Conservation (phyloP, 768 basidiomycete species). For the Suillus subalutaceus region DNA sequence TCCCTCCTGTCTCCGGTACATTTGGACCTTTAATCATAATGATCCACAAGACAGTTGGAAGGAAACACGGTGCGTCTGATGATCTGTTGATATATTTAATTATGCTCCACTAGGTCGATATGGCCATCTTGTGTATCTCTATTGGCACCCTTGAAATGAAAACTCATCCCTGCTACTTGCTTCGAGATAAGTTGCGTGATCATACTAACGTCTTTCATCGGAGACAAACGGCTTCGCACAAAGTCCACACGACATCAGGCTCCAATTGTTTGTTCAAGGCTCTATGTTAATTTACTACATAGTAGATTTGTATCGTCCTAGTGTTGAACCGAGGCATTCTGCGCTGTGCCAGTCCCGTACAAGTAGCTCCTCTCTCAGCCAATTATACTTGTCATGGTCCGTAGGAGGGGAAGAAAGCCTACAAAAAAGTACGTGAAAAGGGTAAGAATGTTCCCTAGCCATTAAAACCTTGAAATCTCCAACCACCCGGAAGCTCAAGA, state of each 20-base stretch:
- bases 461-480: constrained; percentile 67
- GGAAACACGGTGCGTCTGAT: not conserved
- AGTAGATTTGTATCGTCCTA: not conserved
- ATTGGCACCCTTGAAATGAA: not conserved
- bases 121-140: not conserved
- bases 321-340: not conserved
- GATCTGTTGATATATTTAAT: not conserved
- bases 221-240: too few relatives aligned
- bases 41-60: not conserved
- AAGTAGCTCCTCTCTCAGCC: not conserved
- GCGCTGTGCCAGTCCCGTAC: not conserved
- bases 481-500: constrained; percentile 69
- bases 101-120: not conserved
- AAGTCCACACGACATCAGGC: too few relatives aligned
- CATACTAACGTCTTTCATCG: too few relatives aligned
- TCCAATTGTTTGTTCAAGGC: too few relatives aligned
- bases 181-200: too few relatives aligned
- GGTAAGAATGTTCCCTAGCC: not conserved
- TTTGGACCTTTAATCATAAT: not conserved
- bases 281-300: too few relatives aligned
- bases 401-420: not conserved
- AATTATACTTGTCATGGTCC: not conserved
- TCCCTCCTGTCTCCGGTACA: not conserved
- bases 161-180: not conserved
- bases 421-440: not conserved